Evolutionary conservation across 208 protist genomes (phyloP).

Genomic region (Trichomonas tenax): DNA sequence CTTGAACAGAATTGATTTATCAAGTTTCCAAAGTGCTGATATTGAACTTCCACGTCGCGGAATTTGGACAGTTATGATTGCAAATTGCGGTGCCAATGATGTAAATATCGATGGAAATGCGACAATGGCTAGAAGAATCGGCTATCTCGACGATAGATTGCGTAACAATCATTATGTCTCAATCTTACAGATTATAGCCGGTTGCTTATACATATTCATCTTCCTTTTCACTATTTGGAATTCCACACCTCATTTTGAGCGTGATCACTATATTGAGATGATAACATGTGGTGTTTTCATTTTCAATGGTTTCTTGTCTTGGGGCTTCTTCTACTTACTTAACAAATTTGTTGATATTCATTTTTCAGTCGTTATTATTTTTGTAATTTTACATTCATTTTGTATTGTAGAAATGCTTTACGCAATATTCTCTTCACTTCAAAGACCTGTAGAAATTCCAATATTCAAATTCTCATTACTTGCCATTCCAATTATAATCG

Average conservation of each 20-base stretch:
- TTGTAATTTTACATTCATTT: background rate
- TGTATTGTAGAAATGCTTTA: background rate
- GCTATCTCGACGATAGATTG: background rate
- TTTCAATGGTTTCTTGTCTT: background rate
- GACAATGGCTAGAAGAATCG: background rate
- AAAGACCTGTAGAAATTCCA: background rate
- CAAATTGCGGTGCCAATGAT: background rate
- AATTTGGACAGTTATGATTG: background rate
- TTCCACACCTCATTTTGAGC: background rate
- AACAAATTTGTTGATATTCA: background rate
- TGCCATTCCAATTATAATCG: background rate
- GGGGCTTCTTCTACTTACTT: background rate
- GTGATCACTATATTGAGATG: background rate
- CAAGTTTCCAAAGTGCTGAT: background rate
- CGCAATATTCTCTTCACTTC: background rate
- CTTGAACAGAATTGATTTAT: background rate
- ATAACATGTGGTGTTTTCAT: background rate
- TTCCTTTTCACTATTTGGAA: background rate
- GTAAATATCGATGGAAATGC: background rate
- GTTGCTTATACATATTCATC: background rate
- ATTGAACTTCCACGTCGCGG: background rate
- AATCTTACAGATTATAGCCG: background rate
- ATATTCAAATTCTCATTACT: background rate
- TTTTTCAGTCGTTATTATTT: background rate
- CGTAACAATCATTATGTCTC: background rate